phyloP scores from a whole-genome alignment of 208 protist species.

The Trypanosoma theileri region DNA sequence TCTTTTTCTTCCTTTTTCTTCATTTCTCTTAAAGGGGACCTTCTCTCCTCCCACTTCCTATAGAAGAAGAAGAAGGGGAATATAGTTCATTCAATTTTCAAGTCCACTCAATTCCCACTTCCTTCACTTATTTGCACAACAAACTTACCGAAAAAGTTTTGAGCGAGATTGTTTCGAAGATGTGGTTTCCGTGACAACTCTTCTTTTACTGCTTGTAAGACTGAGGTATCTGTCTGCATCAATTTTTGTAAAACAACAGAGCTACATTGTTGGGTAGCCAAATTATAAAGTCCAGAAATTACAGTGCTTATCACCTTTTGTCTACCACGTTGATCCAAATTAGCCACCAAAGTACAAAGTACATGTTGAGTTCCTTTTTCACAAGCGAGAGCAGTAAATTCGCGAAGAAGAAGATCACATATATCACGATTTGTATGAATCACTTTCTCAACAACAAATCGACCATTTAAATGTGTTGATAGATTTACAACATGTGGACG shows the following conservation, averaged over 20 bases:
- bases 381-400: conserved; percentile 62
- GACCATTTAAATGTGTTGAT: conserved; percentile 79
- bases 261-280: conserved; percentile 63
- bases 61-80: background rate
- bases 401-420: conserved; percentile 65
- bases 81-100: background rate
- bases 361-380: conserved; percentile 85
- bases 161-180: conserved; percentile 62
- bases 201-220: conserved; percentile 50
- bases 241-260: conserved; percentile 85
- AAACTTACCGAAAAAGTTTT: conserved; percentile 88
- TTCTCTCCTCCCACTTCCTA: background rate
- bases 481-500: conserved; percentile 54
- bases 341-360: conserved; percentile 62
- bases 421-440: conserved; percentile 76
- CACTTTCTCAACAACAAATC: conserved; percentile 85
- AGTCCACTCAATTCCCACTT: background rate
- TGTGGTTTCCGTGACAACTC: conserved; percentile 38
- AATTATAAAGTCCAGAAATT: conserved; percentile 46
- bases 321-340: conserved; percentile 68
- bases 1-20: background rate
- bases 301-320: conserved; percentile 49
- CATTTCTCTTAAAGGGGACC: background rate
- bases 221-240: conserved; percentile 56
- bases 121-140: conserved; percentile 72